Percentiles rank a stretch among this genome's conserved stretches.
These are phyloP conservation scores for Trichophyton equinum DNA, from an alignment of 2,329 filamentous ascomycete genomes.

Conservation along the genomic window DNA sequence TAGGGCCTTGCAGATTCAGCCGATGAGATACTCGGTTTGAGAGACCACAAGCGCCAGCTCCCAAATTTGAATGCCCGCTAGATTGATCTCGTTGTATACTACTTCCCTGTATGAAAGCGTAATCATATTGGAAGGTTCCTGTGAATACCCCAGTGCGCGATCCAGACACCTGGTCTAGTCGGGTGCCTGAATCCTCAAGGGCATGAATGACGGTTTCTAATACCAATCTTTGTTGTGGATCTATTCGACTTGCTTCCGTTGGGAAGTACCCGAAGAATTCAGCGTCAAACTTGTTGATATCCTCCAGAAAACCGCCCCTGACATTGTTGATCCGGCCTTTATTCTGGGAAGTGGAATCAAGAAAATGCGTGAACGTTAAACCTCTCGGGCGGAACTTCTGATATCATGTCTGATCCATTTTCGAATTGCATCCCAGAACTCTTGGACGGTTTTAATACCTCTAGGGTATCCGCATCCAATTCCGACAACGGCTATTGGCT, in stretches of 20 bases:
- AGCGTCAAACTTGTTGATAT: neutral
- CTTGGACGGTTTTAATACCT: constrained; percentile 19
- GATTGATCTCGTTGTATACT: neutral
- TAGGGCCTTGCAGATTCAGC: constrained; percentile 11
- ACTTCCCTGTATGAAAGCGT: constrained; percentile 2
- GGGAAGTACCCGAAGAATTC: constrained; percentile 14
- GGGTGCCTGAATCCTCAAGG: neutral
- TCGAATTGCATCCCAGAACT: constrained; percentile 24
- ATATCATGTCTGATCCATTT: constrained; percentile 17
- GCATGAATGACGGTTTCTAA: neutral
- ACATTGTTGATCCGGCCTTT: neutral
- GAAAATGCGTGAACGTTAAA: constrained; percentile 15
- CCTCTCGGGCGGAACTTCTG: constrained; percentile 21
- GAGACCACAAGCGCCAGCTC: neutral
- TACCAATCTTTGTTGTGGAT: neutral
- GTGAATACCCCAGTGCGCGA: constrained; percentile 11
- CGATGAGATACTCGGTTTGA: constrained; percentile 8
- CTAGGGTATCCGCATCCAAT: constrained; percentile 28
- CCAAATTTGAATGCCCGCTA: neutral
- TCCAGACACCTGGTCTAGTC: constrained; percentile 1
- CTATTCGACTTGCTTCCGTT: constrained; percentile 30
- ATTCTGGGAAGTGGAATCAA: neutral
- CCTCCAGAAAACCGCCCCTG: neutral
- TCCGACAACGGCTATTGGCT: constrained; percentile 21
- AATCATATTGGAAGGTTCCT: neutral